phyloP scores from a whole-genome alignment of 2,329 filamentous ascomycete genomes.

The Pseudocercospora fijiensis region DNA sequence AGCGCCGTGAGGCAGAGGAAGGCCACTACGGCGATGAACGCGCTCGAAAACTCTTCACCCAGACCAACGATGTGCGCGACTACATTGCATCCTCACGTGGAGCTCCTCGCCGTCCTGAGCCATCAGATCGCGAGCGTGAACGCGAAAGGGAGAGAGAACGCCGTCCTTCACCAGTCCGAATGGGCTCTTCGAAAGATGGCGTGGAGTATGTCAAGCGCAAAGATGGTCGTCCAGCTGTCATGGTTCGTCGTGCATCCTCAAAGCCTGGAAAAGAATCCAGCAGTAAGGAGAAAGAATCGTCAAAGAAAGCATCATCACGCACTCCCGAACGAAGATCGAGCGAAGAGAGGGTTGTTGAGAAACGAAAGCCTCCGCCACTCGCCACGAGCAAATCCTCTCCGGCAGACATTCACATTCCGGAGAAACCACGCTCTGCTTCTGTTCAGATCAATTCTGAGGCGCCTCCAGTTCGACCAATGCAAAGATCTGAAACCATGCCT shows the following conservation, averaged over 20 bases:
- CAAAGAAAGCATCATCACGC: slow-evolving; percentile 26
- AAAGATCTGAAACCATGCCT: slow-evolving; percentile 48
- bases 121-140: slow-evolving; percentile 4
- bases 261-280: slow-evolving; percentile 20
- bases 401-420: slow-evolving; percentile 32
- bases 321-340: slow-evolving; percentile 30
- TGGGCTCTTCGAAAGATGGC: slow-evolving; percentile 31
- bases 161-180: slow-evolving; percentile 32
- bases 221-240: slow-evolving; percentile 28
- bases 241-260: slow-evolving; percentile 31
- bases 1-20: slow-evolving; percentile 29
- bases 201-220: slow-evolving; percentile 30
- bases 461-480: slow-evolving; percentile 39
- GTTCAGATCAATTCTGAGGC: slow-evolving; percentile 30
- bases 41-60: slow-evolving; percentile 30
- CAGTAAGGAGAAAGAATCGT: slow-evolving; percentile 19
- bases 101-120: slow-evolving; percentile 3
- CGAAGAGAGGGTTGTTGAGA: slow-evolving; percentile 24
- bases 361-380: slow-evolving; percentile 37
- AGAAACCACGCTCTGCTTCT: slow-evolving; percentile 33
- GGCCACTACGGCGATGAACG: slow-evolving; percentile 28
- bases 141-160: slow-evolving; percentile 22
- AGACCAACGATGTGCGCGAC: slow-evolving; percentile 31
- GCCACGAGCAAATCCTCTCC: slow-evolving; percentile 41
- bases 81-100: slow-evolving; percentile 31